Conservation (phyloP, 83 land plant genomes). For the Thuja plicata region DNA sequence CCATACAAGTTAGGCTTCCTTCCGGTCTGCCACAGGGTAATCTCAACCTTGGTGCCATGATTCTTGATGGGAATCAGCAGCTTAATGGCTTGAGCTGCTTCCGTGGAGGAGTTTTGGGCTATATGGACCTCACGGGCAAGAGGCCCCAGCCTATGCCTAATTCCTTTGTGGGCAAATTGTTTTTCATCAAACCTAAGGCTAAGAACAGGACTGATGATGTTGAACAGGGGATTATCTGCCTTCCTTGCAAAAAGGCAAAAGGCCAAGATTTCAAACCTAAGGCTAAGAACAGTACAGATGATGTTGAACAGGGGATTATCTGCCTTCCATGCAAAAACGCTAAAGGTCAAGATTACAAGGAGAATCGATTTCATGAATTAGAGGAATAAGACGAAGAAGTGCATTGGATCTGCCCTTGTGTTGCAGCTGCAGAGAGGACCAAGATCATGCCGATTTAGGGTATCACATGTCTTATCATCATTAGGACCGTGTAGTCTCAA, state of each 20-base stretch:
- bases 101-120: neutral
- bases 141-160: neutral
- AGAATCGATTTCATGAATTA: neutral
- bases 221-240: neutral
- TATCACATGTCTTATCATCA: neutral
- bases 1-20: slow-evolving; percentile 41
- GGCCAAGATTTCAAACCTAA: neutral
- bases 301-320: neutral
- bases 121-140: neutral
- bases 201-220: neutral
- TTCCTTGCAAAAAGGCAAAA: neutral
- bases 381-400: neutral
- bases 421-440: neutral
- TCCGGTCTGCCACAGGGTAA: slow-evolving; percentile 54
- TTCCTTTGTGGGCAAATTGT: neutral
- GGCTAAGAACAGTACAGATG: neutral
- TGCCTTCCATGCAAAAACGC: neutral
- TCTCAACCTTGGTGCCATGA: slow-evolving; percentile 36
- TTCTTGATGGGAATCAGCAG: slow-evolving; percentile 27
- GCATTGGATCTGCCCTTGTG: neutral
- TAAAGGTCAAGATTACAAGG: neutral
- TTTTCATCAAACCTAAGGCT: neutral
- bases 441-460: neutral
- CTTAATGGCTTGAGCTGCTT: neutral
- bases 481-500: neutral